Conservation (phyloP, 1,139 yeast species). For the Sugiyamaella grinbergsii region DNA sequence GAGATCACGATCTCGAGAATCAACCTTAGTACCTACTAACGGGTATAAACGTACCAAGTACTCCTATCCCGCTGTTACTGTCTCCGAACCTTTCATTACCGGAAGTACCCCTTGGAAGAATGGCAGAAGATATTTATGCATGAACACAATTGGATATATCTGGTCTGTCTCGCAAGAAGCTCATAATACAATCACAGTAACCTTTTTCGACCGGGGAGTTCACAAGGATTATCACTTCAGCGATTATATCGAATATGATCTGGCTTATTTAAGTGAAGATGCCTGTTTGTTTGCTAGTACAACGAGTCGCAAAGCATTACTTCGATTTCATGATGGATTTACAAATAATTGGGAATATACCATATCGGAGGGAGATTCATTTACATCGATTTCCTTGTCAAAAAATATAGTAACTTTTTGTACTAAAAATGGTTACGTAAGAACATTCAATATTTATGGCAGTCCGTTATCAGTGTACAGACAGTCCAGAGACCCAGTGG, state of each 20-base stretch:
- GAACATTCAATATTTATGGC: constrained; percentile 59
- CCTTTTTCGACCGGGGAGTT: constrained; percentile 80
- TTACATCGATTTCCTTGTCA: constrained; percentile 56
- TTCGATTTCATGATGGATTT: constrained; percentile 41
- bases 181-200: constrained; percentile 74
- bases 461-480: constrained; percentile 54
- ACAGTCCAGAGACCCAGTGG: constrained; percentile 53
- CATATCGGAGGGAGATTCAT: constrained; percentile 48
- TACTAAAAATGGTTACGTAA: constrained; percentile 58
- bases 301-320: constrained; percentile 33
- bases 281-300: constrained; percentile 64
- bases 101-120: constrained; percentile 85
- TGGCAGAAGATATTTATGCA: constrained; percentile 73
- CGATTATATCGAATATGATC: constrained; percentile 68
- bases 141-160: constrained; percentile 79
- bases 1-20: constrained; percentile 11
- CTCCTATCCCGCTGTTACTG: constrained; percentile 4
- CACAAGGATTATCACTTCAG: constrained; percentile 85
- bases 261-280: constrained; percentile 68
- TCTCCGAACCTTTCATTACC: constrained; percentile 56
- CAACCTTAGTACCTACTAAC: neutral
- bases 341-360: constrained; percentile 46
- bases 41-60: constrained; percentile 13
- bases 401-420: constrained; percentile 53
- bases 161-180: constrained; percentile 71